Percentiles rank a stretch among this genome's conserved stretches.
Evolutionary conservation across 208 protist genomes (phyloP).

Genomic region (Leishmania tarentolae): DNA sequence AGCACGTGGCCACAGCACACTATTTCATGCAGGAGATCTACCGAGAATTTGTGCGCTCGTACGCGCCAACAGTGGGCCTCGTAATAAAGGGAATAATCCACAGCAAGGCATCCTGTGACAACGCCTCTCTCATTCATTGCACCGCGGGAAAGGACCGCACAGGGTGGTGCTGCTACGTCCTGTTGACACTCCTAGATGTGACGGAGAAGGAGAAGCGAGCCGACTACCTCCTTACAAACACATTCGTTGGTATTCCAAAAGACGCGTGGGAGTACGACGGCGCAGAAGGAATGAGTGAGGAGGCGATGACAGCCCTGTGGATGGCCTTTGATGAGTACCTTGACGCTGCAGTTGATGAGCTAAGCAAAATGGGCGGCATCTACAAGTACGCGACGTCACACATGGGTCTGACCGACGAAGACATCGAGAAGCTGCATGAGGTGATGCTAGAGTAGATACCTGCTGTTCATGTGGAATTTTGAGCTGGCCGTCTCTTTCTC

Average conservation of each 20-base stretch:
- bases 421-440: conserved; percentile 36
- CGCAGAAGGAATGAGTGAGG: conserved; percentile 25
- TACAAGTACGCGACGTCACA: conserved; percentile 29
- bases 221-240: conserved; percentile 48
- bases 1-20: conserved; percentile 6
- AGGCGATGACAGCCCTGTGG: conserved; percentile 32
- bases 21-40: conserved; percentile 33
- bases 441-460: conserved; percentile 37
- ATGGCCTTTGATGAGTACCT: conserved; percentile 29
- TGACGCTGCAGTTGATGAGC: conserved; percentile 18
- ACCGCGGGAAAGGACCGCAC: conserved; percentile 57
- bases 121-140: conserved; percentile 46
- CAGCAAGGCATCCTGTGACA: conserved; percentile 20
- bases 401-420: conserved; percentile 37
- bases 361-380: conserved; percentile 34
- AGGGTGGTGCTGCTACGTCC: conserved; percentile 30
- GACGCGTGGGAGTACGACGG: conserved; percentile 24
- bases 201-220: conserved; percentile 26
- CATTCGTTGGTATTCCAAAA: conserved; percentile 26
- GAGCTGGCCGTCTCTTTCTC: neutral
- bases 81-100: conserved; percentile 34
- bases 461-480: neutral
- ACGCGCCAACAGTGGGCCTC: conserved; percentile 17
- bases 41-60: conserved; percentile 16
- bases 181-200: conserved; percentile 38